phyloP scores from a whole-genome alignment of 805 yeast species.

The Wickerhamomyces subpelliculosus region DNA sequence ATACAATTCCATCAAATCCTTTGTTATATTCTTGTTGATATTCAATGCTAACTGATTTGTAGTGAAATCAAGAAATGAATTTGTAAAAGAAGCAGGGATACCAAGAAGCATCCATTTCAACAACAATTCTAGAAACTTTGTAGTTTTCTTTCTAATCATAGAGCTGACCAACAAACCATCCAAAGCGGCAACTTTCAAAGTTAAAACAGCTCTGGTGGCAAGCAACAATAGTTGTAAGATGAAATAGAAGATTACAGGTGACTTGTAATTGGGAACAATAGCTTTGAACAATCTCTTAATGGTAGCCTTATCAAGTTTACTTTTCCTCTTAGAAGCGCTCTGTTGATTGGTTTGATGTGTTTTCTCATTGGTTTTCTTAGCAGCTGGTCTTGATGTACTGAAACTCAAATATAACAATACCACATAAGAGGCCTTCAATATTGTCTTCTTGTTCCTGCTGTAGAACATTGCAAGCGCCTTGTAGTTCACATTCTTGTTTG shows the following conservation, averaged over 20 bases:
- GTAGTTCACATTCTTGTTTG: background rate
- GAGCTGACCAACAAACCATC: conserved; percentile 85
- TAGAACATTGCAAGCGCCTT: background rate
- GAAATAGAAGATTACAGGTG: conserved; percentile 18
- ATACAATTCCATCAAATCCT: conserved; percentile 59
- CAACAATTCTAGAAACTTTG: conserved; percentile 54
- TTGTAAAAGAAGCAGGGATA: conserved; percentile 76
- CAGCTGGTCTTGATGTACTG: background rate
- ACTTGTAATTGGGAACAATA: conserved; percentile 18
- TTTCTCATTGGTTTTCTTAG: background rate
- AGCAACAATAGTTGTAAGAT: conserved; percentile 34
- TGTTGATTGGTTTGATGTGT: background rate
- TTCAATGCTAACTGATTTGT: conserved; percentile 50
- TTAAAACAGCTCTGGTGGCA: conserved; percentile 60
- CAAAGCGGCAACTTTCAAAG: conserved; percentile 76
- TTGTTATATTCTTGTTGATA: conserved; percentile 60
- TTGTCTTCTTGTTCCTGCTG: background rate
- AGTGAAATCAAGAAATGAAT: conserved; percentile 59
- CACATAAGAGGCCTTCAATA: background rate
- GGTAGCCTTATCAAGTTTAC: conserved; percentile 8
- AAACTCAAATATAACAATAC: background rate
- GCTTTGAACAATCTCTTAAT: conserved; percentile 9
- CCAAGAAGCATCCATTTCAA: conserved; percentile 80
- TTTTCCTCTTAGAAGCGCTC: background rate
- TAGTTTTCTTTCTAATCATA: conserved; percentile 63